Evolutionary conservation across 495 filamentous ascomycete genomes (phyloP), one percentile per base, ranked within the genome.

Genomic region (Poronia punctata): DNA sequence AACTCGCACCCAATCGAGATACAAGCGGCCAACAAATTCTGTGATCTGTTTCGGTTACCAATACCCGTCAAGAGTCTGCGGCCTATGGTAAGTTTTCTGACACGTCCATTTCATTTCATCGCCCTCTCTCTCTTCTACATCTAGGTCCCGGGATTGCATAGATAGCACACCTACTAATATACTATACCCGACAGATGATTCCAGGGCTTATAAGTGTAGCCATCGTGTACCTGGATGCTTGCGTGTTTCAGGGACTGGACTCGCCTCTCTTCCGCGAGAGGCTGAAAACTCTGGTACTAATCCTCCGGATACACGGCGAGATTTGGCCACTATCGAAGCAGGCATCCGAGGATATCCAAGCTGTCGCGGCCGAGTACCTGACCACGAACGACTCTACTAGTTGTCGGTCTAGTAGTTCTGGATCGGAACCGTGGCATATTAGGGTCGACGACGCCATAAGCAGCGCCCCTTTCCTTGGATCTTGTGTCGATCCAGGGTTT

Each of bases 301-400:
- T 75, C 0, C 73, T 88, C 48, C 80, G 78, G 45, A 67, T 70
- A 0, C 61, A 85, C 12, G 74, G 70, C 8, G 69, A 74, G 21
- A 75, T 75, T 4, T 88, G 83, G 83, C 69, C 74, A 1, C 74
- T 84, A 19, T 80, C 80, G 2, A 66, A 67, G 18, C 66, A 65
- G 15, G 75, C 82, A 28, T 71, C 83, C 48, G 70, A 70, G 19
- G 79, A 83, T 47, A 76, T 84, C 34, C 68, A 69, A 35, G 54
- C 57, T 10, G 71, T 77, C 14, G 76, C 75, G n/a, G 63, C 71
- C 23, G 70, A 72, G 37, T 58, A 52, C 11, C 20, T 58, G 30
- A 30, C 45, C 1, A 39, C 48, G 12, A 42, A 45, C 38, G 43
- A 45, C 23, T 43, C 38, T 7, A 44, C 35, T 17, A 47, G 41